Conservation (phyloP, 495 filamentous ascomycete species). For the Chaetomium cochliodes region DNA sequence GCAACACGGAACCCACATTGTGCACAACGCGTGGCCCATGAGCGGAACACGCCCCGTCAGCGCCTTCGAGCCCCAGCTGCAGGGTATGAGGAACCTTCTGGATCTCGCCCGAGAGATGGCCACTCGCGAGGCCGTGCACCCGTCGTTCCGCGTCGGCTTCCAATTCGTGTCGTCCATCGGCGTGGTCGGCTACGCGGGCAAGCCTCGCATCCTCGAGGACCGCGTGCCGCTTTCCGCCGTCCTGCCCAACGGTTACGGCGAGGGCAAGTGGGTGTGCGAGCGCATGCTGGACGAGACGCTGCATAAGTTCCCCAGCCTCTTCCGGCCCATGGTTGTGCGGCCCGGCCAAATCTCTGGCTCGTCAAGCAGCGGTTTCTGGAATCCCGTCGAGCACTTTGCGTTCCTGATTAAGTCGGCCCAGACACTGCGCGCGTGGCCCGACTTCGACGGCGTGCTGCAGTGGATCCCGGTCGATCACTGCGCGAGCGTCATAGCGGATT, state of each 20-base stretch:
- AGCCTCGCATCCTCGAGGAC: constrained; percentile 22
- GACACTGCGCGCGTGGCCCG: constrained; percentile 45
- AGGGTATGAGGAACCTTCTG: constrained; percentile 47
- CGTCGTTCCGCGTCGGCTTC: constrained; percentile 35
- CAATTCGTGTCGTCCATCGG: constrained; percentile 59
- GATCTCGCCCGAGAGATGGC: constrained; percentile 44
- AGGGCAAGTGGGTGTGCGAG: constrained; percentile 55
- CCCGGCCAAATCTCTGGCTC: constrained; percentile 55
- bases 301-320: constrained; percentile 38
- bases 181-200: constrained; percentile 40
- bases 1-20: constrained; percentile 51
- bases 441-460: constrained; percentile 41
- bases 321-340: constrained; percentile 48
- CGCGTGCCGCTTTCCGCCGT: constrained; percentile 39
- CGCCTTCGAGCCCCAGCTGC: constrained; percentile 53
- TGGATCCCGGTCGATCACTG: constrained; percentile 54
- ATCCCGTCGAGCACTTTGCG: constrained; percentile 48
- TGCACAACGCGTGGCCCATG: constrained; percentile 63
- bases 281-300: constrained; percentile 51
- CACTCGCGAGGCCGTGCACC: constrained; percentile 25
- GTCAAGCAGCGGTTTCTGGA: constrained; percentile 52
- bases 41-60: constrained; percentile 45
- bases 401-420: constrained; percentile 55
- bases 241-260: constrained; percentile 49
- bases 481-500: constrained; percentile 41